Percentiles rank a stretch among this genome's conserved stretches.
phyloP scores from a whole-genome alignment of 306 rosid genomes.

The Luffa aegyptiaca region DNA sequence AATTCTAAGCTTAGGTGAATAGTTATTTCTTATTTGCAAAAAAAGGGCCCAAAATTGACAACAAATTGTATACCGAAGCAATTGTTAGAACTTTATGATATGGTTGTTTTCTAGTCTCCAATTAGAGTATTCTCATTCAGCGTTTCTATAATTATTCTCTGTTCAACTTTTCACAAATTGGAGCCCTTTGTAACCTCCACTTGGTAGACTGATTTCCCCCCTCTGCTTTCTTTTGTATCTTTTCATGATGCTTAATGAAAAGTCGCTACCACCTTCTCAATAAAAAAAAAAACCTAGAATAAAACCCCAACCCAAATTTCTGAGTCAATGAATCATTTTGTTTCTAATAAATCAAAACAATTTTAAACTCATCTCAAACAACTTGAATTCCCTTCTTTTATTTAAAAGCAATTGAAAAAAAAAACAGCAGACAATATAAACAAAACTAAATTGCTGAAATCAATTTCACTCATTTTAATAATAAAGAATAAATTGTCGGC shows the following conservation, averaged over 20 bases:
- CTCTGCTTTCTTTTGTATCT: background rate
- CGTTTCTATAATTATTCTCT: background rate
- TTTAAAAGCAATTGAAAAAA: background rate
- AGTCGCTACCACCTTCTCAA: background rate
- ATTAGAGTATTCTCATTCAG: background rate
- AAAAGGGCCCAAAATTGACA: background rate
- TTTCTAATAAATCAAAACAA: background rate
- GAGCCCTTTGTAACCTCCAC: background rate
- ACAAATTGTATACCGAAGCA: background rate
- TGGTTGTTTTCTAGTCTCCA: background rate
- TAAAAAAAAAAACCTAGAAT: background rate
- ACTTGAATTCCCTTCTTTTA: background rate
- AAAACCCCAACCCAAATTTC: background rate
- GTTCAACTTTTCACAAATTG: background rate
- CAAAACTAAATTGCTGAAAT: constrained; percentile 1
- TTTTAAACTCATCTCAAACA: background rate
- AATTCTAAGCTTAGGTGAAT: background rate
- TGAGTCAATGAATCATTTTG: background rate
- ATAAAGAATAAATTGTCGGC: background rate
- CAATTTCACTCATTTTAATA: background rate
- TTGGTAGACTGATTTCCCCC: background rate
- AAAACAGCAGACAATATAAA: background rate
- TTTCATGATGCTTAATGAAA: background rate
- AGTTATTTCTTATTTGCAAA: background rate
- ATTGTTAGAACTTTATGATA: background rate